Conservation (phyloP, 2,329 filamentous ascomycete species). For the Colletotrichum endophyticum region DNA sequence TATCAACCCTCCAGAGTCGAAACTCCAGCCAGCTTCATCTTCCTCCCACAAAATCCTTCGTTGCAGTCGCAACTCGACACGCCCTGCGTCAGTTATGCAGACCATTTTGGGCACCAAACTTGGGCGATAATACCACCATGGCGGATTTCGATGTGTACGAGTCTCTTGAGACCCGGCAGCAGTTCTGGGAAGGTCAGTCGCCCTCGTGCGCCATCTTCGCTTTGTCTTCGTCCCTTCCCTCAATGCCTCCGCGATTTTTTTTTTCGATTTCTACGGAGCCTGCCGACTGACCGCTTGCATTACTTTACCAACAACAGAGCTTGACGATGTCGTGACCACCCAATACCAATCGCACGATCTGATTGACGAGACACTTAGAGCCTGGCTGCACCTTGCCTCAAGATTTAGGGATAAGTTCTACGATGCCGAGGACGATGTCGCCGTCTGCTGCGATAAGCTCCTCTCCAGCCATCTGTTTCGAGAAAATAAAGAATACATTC, state of each 20-base stretch:
- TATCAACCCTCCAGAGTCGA: constrained; percentile 11
- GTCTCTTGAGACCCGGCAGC: constrained; percentile 77
- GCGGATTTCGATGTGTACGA: constrained; percentile 70
- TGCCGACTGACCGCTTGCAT: constrained; percentile 1
- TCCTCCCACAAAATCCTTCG: background rate
- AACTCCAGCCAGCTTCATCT: constrained; percentile 10
- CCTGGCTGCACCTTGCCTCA: constrained; percentile 81
- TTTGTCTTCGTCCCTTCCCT: constrained; percentile 10
- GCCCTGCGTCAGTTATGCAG: constrained; percentile 11
- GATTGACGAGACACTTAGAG: constrained; percentile 85
- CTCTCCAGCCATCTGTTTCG: constrained; percentile 77
- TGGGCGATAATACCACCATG: constrained; percentile 43
- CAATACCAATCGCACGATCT: constrained; percentile 57
- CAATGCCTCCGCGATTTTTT: background rate
- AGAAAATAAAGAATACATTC: constrained; percentile 82
- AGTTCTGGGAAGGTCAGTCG: constrained; percentile 83
- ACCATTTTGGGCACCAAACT: background rate
- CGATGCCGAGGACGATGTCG: constrained; percentile 78
- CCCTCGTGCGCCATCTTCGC: constrained; percentile 3
- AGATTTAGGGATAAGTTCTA: constrained; percentile 78
- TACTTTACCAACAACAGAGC: constrained; percentile 38
- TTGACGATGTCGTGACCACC: constrained; percentile 50
- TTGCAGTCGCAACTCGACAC: background rate
- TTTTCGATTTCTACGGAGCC: background rate
- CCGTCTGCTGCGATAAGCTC: constrained; percentile 79